Base-by-base conservation (phyloP, 192 early-diverging fungal genomes). In the Entomortierella chlamydospora region DNA sequence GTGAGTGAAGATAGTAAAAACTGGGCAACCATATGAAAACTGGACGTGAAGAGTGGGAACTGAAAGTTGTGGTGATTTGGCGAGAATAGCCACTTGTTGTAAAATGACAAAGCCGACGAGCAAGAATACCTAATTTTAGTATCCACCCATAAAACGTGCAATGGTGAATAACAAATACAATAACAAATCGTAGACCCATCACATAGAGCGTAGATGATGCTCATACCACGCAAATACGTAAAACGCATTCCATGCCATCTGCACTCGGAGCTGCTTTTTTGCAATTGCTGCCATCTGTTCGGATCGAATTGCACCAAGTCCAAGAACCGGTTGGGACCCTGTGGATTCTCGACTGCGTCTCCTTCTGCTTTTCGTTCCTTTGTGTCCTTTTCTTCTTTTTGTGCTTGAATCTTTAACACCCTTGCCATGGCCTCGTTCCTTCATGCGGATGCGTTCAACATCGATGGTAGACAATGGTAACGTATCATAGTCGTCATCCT, bases 71-170 rank as follows among this genome's bases (percentile, higher is more conserved):
- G 87, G 70, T 95, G 88, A 0, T 89, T 85, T 31, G 86, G 73
- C 30, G 94, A 92, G 84, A 98, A 96, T 64, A 98, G 85, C 95
- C 95, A 98, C 61, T 94, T 96, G 89, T 98, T 98, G 83, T 96
- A 98, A 4, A 96, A 85, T 2, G 91, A 92, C 29, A 98, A 83
- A 10, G 88, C 67, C 0, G 94, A 89, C 2, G 97, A 79, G 52
- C 62, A 70, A 0, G 61, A 63, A 37, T 79, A 79, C 76, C 76
- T 79, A 70, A 18, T n/a, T n/a, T n/a, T n/a, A n/a, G n/a, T n/a
- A n/a, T n/a, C n/a, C n/a, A n/a, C n/a, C n/a, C n/a, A n/a, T n/a
- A n/a, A n/a, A n/a, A n/a, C n/a, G n/a, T n/a, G n/a, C n/a, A n/a
- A n/a, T n/a, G n/a, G n/a, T n/a, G n/a, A n/a, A n/a, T n/a, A n/a